Percentiles rank a stretch among this genome's conserved stretches.
These are phyloP conservation scores for Phalaenopsis aphrodite DNA, from an alignment of 106 monocot species.

Conservation along the genomic window DNA sequence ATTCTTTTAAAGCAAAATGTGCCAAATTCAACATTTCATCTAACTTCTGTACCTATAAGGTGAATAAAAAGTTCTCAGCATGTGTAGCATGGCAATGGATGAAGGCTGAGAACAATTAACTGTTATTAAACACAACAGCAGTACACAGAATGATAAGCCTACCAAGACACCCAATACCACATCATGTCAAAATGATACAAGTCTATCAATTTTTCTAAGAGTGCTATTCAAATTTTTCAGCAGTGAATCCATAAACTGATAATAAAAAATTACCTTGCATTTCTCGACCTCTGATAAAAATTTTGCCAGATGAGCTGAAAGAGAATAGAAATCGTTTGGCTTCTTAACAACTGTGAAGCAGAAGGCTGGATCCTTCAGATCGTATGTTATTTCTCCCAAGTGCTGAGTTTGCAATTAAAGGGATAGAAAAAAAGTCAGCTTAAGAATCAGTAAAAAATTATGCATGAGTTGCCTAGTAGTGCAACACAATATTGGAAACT, in stretches of 20 bases:
- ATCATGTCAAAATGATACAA: no score
- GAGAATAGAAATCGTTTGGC: constrained; percentile 69
- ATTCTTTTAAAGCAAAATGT: constrained; percentile 65
- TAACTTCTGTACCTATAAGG: constrained; percentile 62
- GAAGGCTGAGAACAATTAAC: neutral
- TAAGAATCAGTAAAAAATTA: neutral
- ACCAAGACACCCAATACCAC: no score
- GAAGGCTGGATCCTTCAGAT: constrained; percentile 82
- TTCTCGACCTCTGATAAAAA: constrained; percentile 66
- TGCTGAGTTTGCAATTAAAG: constrained; percentile 22
- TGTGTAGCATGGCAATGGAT: no score
- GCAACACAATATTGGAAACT: neutral
- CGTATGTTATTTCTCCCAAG: constrained; percentile 77
- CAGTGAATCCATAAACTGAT: neutral
- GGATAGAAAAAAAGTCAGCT: neutral
- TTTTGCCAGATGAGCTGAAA: constrained; percentile 46
- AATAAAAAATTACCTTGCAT: constrained; percentile 47
- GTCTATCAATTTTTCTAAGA: neutral
- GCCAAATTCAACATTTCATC: constrained; percentile 74
- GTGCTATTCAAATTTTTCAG: neutral
- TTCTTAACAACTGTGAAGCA: constrained; percentile 50
- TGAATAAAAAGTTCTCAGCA: neutral
- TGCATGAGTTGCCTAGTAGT: neutral
- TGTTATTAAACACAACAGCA: neutral
- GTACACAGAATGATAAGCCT: neutral